Evolutionary conservation across 768 basidiomycete genomes (phyloP).

Genomic region (Pisolithus sp.): DNA sequence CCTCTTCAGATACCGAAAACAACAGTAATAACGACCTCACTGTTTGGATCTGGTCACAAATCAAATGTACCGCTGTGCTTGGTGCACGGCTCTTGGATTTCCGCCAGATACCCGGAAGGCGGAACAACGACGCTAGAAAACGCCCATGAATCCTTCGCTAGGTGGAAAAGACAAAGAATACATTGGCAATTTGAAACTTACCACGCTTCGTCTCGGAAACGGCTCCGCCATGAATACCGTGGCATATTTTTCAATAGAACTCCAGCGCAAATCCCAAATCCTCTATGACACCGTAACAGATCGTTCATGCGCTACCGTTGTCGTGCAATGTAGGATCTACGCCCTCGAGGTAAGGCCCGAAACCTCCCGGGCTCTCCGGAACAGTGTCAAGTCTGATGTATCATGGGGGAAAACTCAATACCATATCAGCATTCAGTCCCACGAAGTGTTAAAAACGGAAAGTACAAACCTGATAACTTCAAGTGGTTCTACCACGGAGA

Average conservation of each 20-base stretch:
- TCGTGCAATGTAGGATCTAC: slow-evolving; percentile 77
- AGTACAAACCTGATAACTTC: slow-evolving; percentile 68
- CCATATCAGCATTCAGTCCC: background rate
- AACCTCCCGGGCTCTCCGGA: slow-evolving; percentile 77
- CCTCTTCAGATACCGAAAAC: slow-evolving; percentile 3
- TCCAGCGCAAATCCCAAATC: slow-evolving; percentile 81
- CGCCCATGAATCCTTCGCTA: background rate
- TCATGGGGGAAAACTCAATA: background rate
- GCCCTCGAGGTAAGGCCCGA: slow-evolving; percentile 83
- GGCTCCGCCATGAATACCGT: slow-evolving; percentile 96
- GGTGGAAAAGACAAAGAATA: background rate
- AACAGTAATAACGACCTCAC: slow-evolving; percentile 31
- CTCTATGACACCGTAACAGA: slow-evolving; percentile 77
- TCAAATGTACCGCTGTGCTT: slow-evolving; percentile 94
- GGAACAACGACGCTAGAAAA: slow-evolving; percentile 83
- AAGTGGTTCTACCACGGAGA: slow-evolving; percentile 91
- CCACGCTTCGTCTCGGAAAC: slow-evolving; percentile 96
- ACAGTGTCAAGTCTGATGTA: slow-evolving; percentile 57
- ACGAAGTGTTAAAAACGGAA: background rate
- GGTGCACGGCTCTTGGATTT: slow-evolving; percentile 78
- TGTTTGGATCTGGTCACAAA: slow-evolving; percentile 98
- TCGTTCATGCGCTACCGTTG: slow-evolving; percentile 44
- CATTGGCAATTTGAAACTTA: slow-evolving; percentile 45
- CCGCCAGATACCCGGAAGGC: slow-evolving; percentile 75
- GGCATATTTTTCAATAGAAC: slow-evolving; percentile 66